Evolutionary conservation across 495 filamentous ascomycete genomes (phyloP).

Genomic region (Emericellopsis terricola): DNA sequence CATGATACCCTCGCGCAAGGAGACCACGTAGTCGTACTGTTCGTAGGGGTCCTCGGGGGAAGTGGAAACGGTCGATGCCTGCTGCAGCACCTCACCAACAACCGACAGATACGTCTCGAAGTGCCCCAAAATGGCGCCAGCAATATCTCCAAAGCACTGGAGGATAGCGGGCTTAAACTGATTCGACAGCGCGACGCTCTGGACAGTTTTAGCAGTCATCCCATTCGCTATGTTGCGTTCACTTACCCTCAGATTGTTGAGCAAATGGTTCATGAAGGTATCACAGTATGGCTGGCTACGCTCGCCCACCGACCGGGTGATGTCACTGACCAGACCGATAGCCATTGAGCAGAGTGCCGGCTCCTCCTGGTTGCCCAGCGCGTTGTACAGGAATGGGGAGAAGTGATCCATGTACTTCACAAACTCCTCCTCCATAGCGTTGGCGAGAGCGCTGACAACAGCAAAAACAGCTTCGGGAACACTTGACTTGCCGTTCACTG

Average conservation of each 20-base stretch:
- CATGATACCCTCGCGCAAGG: conserved; percentile 92
- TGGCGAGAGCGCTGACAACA: conserved; percentile 69
- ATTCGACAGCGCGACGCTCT: conserved; percentile 62
- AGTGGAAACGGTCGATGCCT: conserved; percentile 66
- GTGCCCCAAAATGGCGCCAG: conserved; percentile 79
- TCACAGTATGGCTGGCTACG: conserved; percentile 89
- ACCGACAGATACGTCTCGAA: conserved; percentile 86
- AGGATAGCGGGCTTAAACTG: conserved; percentile 97
- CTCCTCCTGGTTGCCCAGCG: conserved; percentile 88
- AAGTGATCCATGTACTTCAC: conserved; percentile 94
- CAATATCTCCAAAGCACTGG: conserved; percentile 95
- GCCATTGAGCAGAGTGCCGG: conserved; percentile 88
- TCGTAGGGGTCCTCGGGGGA: conserved; percentile 58
- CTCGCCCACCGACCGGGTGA: conserved; percentile 77
- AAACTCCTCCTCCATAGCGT: conserved; percentile 81
- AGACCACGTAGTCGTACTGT: conserved; percentile 89
- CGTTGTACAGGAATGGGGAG: conserved; percentile 75
- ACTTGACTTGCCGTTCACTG: conserved; percentile 70
- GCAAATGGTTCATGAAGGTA: conserved; percentile 87
- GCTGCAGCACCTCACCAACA: conserved; percentile 84
- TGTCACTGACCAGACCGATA: conserved; percentile 90
- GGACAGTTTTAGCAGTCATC: conserved; percentile 13
- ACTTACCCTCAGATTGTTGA: conserved; percentile 74
- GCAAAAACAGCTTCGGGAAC: conserved; percentile 90
- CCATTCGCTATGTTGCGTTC: background rate